Evolutionary conservation across 2,329 filamentous ascomycete species (phyloP), one percentile per base, ranked within the genome.

Genomic region (Penicillium crustosum): DNA sequence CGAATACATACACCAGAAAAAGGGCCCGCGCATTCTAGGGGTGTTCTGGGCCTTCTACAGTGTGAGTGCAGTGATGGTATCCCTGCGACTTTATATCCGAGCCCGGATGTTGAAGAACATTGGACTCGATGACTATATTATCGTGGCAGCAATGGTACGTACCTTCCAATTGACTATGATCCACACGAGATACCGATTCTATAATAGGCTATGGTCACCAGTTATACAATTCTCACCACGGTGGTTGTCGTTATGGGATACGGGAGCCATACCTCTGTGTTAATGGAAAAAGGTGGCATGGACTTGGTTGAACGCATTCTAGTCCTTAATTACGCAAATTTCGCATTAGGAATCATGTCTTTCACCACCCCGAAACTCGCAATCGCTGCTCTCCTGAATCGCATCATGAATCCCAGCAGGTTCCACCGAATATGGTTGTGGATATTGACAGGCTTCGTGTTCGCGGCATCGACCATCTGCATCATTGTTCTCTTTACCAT

Each of bases 401-500:
- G 67, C 2, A 65, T 71, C 25, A 47, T 71, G 45, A 71, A 70
- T 25, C 67, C 68, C 7, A 60, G 49, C 13, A 31, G 33, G 10
- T 6, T 53, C 5, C 63, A 70, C 4, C 60, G 57, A 2, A 31
- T 58, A 3, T 47, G 33, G 19, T 48, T 71, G 1, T 71, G 68
- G 68, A 29, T 43, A 0, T 52, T 81, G n/a, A 70, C 70, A 1
- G 62, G 61, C 4, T 23, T 68, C 7, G 73, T 70, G 33, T 61
- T 72, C 15, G 35, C 73, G 8, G 65, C 68, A 2, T 63, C 77
- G 13, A 53, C 73, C 0, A 68, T 68, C 12, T 75, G 70, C 41
- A 69, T 80, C 17, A 61, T 78, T 19, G 67, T 80, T 6, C 61
- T 79, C 0, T 76, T 79, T 42, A 75, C 71, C 4, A 77, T 76